Conservation (phyloP, 2,329 filamentous ascomycete species). For the Pseudocercospora cruenta region DNA sequence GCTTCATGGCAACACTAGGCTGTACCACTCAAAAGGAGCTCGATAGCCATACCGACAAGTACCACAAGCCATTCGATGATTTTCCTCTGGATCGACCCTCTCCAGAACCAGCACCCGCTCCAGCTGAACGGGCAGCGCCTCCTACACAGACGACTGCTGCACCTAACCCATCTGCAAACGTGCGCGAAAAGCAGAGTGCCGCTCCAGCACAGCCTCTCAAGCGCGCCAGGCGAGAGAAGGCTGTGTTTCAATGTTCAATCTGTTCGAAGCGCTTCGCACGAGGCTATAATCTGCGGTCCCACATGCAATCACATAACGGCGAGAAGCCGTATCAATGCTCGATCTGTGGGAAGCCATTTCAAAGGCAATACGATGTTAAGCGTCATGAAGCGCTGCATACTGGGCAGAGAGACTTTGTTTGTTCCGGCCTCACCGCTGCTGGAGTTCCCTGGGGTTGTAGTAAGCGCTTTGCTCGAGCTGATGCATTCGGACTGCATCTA, state of each 20-base stretch:
- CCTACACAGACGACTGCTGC: not conserved
- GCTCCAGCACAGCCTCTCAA: too few relatives aligned
- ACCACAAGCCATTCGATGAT: not conserved
- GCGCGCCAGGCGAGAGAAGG: constrained; percentile 90
- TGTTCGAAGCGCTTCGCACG: constrained; percentile 95
- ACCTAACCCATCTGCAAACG: too few relatives aligned
- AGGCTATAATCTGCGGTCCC: constrained; percentile 92
- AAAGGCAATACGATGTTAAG: constrained; percentile 93
- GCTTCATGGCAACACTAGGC: constrained; percentile 12
- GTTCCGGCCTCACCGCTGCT: constrained; percentile 82
- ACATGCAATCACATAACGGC: constrained; percentile 92
- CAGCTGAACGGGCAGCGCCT: too few relatives aligned
- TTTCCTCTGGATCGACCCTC: not conserved
- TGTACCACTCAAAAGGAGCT: constrained; percentile 18
- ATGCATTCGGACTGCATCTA: constrained; percentile 83
- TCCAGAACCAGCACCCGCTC: too few relatives aligned
- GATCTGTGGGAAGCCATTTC: constrained; percentile 94
- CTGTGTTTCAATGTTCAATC: constrained; percentile 89
- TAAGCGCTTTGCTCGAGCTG: constrained; percentile 86
- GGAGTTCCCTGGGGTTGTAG: constrained; percentile 89
- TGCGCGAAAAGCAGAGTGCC: too few relatives aligned
- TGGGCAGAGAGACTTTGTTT: constrained; percentile 97
- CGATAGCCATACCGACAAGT: constrained; percentile 6
- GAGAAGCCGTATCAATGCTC: constrained; percentile 96
- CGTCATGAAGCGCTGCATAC: constrained; percentile 93